Base-by-base conservation (phyloP, 2,329 filamentous ascomycete species). In the Tolypocladium amazonense region DNA sequence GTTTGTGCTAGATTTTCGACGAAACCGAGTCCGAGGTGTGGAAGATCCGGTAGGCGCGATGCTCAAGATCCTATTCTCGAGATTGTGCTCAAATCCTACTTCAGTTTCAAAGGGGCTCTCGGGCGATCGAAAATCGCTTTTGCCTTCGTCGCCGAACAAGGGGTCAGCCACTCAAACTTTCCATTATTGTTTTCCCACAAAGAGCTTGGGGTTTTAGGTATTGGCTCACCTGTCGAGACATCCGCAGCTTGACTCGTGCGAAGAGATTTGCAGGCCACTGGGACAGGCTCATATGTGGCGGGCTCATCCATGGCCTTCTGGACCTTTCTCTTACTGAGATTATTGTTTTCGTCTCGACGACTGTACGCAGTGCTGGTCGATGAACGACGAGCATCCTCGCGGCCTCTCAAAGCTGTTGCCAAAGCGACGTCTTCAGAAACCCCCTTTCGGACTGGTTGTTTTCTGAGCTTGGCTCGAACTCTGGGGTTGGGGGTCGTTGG, bases 31-130 rank as follows among this genome's bases (percentile, higher is more conserved):
- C 52, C 71, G 72, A 39, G 75, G 75, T 2, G 75, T 77, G 2
- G 75, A 77, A 56, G 68, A 73, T 55, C 70, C 75, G 37, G 71
- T 64, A 7, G 75, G 75, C 25, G 65, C 66, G 39, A 65, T 69
- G 35, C 64, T 69, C 63, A 77, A 68, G 60, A 77, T 68, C 18
- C 75, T 73, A 66, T 73, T 69, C 52, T 73, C 69, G 61, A 77
- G 71, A 58, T 76, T 66, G 58, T 66, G 65, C 50, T 75, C 72
- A 59, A 77, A 76, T 55, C 67, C 71, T 39, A 64, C 62, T 63
- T 78, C 76, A 6, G 69, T 62, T n/a, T 71, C 69, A 62, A 78
- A 61, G 11, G 60, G 58, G 39, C 67, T 39, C 65, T 65, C 56
- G 52, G n/a, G 56, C 8, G 27, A 2, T 53, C 54, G 45, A 52